These are phyloP conservation scores for Leishmania tropica DNA, from an alignment of 208 protist genomes.

Conservation along the genomic window DNA sequence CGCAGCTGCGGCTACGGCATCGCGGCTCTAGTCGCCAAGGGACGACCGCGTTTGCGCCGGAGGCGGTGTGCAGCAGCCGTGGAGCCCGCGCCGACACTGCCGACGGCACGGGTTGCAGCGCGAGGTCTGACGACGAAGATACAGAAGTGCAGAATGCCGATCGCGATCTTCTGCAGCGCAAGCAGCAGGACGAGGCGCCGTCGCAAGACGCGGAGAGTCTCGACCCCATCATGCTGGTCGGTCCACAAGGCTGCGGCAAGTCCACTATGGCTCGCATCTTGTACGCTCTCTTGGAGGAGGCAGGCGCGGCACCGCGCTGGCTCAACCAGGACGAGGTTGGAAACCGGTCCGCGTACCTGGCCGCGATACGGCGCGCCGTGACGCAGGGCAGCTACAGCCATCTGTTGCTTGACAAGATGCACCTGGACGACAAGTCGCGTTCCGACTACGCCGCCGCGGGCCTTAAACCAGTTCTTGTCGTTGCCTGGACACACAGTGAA, in stretches of 20 bases:
- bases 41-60: not conserved
- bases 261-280: slow-evolving; percentile 75
- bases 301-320: slow-evolving; percentile 59
- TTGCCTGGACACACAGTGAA: slow-evolving; percentile 54
- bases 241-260: slow-evolving; percentile 87
- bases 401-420: slow-evolving; percentile 87
- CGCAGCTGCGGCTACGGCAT: slow-evolving; percentile 18
- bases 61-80: not conserved
- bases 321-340: slow-evolving; percentile 88
- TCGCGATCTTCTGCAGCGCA: not conserved
- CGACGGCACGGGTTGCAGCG: not conserved
- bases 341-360: slow-evolving; percentile 50
- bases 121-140: not conserved
- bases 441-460: slow-evolving; percentile 39
- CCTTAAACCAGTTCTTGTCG: slow-evolving; percentile 36
- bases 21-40: not conserved
- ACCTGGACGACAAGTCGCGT: slow-evolving; percentile 60
- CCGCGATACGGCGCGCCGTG: slow-evolving; percentile 44
- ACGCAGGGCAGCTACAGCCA: slow-evolving; percentile 52
- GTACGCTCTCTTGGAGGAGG: slow-evolving; percentile 59
- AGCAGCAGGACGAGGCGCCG: slow-evolving; percentile 2
- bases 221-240: slow-evolving; percentile 65
- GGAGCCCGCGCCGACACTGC: not conserved
- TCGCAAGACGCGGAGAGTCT: slow-evolving; percentile 14
- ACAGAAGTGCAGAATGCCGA: not conserved